Evolutionary conservation across 768 basidiomycete species (phyloP), one percentile per base, ranked within the genome.

Genomic region (Arthromyces matolae): DNA sequence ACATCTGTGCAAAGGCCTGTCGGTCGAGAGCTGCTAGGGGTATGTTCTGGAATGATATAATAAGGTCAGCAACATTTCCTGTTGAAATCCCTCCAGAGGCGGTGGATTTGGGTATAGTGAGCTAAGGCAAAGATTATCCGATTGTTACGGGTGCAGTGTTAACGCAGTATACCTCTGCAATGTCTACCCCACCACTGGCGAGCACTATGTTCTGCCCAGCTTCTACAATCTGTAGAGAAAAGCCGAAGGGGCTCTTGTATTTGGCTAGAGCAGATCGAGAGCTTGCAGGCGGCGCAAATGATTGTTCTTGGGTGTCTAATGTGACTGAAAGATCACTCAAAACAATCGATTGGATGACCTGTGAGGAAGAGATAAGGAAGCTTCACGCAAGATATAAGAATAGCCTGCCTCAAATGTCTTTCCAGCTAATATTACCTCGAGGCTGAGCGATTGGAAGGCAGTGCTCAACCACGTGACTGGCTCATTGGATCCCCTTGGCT

Each of bases 181-280:
- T 71, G 47, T 80, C 65, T 22, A 68, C 60, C 4, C 81, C 80
- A 18, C 68, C 67, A 5, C 65, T 64, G 14, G 65, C 68, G 37
- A 89, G 63, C 38, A 70, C 70, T 52, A 88, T 76, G 19, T 75
- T 72, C 56, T 86, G 72, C 1, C 73, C 71, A 2, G 79, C 68
- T 52, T 77, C 70, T 9, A 80, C 61, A 19, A 85, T 81, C 56
- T 86, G 83, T 44, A 88, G 60, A 9, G 81, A 78, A 65, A 89
- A 89, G 3, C 86, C 86, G 60, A 88, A 88, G 1, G 86, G 86
- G 63, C 87, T 89, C 63, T 77, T 78, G 62, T 84, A 85, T 52
- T 71, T 65, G 13, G 80, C 82, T 3, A 80, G 45, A 0, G 80
- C 81, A 42, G 69, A 63, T 32, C 74, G 64, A 4, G 83, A 86